A percentile compares a stretch with the other conserved stretches of the same genome.
phyloP scores from a whole-genome alignment of 2,329 filamentous ascomycete species.

The Peltaster fructicola region DNA sequence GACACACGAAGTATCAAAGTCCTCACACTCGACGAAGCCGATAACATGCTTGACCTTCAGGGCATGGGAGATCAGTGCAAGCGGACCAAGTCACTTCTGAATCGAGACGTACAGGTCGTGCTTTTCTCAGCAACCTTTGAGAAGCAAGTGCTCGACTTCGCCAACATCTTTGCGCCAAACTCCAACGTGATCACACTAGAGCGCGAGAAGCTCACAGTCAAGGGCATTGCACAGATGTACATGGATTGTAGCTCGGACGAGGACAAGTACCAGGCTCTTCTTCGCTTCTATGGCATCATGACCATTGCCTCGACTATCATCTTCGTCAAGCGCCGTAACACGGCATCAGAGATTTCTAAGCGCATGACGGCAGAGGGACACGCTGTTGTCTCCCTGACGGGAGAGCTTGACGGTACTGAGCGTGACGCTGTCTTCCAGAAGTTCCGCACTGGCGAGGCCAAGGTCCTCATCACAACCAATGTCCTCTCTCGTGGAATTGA shows the following conservation, averaged over 20 bases:
- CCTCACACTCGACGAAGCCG: slow-evolving; percentile 86
- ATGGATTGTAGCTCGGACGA: slow-evolving; percentile 73
- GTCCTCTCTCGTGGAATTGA: slow-evolving; percentile 93
- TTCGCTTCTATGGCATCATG: slow-evolving; percentile 89
- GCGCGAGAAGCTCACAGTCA: slow-evolving; percentile 83
- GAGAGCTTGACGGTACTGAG: slow-evolving; percentile 65
- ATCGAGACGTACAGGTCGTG: slow-evolving; percentile 62
- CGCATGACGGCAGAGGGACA: slow-evolving; percentile 82
- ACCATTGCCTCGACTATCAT: slow-evolving; percentile 96
- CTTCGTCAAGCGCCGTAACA: slow-evolving; percentile 86
- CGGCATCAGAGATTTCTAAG: slow-evolving; percentile 66
- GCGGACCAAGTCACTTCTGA: slow-evolving; percentile 64
- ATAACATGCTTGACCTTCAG: slow-evolving; percentile 96
- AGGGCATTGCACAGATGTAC: slow-evolving; percentile 95
- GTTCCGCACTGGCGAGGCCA: slow-evolving; percentile 73
- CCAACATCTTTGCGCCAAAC: slow-evolving; percentile 64
- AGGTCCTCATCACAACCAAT: slow-evolving; percentile 96
- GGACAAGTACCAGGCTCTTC: slow-evolving; percentile 73
- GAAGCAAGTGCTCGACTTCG: slow-evolving; percentile 67
- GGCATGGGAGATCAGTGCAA: slow-evolving; percentile 90
- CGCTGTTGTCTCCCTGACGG: slow-evolving; percentile 77
- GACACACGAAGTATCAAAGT: slow-evolving; percentile 56
- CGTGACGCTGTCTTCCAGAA: slow-evolving; percentile 72
- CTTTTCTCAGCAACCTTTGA: slow-evolving; percentile 94
- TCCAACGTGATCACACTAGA: slow-evolving; percentile 77